Conservation (phyloP, 495 filamentous ascomycete genomes). For the Xylaria cubensis region DNA sequence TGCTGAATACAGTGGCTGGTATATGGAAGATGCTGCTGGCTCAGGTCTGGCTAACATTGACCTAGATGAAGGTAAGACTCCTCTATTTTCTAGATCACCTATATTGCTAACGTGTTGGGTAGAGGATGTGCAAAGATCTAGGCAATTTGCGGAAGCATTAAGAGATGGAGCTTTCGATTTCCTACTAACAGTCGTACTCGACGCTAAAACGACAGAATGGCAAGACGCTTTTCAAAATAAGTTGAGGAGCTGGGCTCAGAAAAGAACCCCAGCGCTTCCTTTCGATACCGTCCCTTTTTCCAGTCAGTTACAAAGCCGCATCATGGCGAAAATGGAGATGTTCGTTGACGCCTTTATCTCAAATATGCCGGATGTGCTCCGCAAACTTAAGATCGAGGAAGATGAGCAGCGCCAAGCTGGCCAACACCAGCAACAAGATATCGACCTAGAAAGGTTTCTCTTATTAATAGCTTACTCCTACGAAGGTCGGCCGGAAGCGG, state of each 20-base stretch:
- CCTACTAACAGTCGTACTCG: constrained; percentile 80
- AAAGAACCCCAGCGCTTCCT: constrained; percentile 71
- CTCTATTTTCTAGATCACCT: background rate
- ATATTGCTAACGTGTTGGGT: constrained; percentile 31
- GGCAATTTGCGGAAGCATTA: constrained; percentile 75
- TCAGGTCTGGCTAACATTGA: constrained; percentile 60
- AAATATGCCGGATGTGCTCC: constrained; percentile 91
- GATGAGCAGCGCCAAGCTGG: constrained; percentile 81
- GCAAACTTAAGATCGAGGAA: constrained; percentile 84
- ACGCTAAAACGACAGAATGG: constrained; percentile 74
- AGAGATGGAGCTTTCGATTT: constrained; percentile 93
- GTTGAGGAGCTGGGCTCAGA: constrained; percentile 76
- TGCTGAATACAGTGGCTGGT: constrained; percentile 89
- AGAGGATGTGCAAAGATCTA: constrained; percentile 72
- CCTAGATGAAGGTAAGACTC: constrained; percentile 49
- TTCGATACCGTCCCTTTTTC: constrained; percentile 68
- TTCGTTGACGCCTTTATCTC: constrained; percentile 91
- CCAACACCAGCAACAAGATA: constrained; percentile 73
- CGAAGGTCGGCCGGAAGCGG: constrained; percentile 78
- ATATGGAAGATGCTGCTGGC: constrained; percentile 68
- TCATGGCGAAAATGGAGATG: constrained; percentile 82
- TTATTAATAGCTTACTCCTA: constrained; percentile 92
- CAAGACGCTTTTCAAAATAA: constrained; percentile 78
- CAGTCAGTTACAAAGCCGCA: constrained; percentile 65
- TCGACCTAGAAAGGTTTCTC: constrained; percentile 89